These are phyloP conservation scores for Wickerhamomyces sydowiorum DNA, from an alignment of 805 yeast genomes.

Conservation along the genomic window DNA sequence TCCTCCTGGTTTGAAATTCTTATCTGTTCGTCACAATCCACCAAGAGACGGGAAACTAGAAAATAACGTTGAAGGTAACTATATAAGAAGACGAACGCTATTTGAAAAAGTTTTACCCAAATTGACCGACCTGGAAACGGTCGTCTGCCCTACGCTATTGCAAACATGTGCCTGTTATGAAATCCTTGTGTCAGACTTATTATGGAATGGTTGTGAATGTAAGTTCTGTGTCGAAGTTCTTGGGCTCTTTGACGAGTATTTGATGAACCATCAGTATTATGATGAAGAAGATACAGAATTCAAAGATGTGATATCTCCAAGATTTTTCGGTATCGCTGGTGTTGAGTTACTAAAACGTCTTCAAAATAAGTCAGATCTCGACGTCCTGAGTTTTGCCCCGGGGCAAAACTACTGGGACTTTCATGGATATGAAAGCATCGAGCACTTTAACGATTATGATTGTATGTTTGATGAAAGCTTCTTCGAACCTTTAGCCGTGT, in stretches of 20 bases:
- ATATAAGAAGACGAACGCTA: conserved; percentile 48
- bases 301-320: conserved; percentile 57
- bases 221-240: conserved; percentile 42
- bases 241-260: conserved; percentile 49
- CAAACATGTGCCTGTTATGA: conserved; percentile 64
- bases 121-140: conserved; percentile 32
- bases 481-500: conserved; percentile 33
- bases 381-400: conserved; percentile 27
- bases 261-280: conserved; percentile 60
- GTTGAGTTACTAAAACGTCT: conserved; percentile 35
- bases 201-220: conserved; percentile 80
- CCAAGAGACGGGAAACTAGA: conserved; percentile 50
- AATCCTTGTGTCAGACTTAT: conserved; percentile 57
- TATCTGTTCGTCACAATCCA: conserved; percentile 53
- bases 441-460: conserved; percentile 31
- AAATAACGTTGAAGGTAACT: conserved; percentile 74
- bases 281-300: conserved; percentile 38
- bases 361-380: conserved; percentile 25
- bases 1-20: conserved; percentile 30
- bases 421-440: conserved; percentile 38
- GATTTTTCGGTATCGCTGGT: conserved; percentile 48
- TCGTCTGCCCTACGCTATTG: conserved; percentile 55
- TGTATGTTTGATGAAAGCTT: conserved; percentile 41
- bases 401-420: conserved; percentile 38
- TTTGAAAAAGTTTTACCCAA: conserved; percentile 45